Conservation (phyloP, 139 green algal species). For the Chlamydomonas sp. region DNA sequence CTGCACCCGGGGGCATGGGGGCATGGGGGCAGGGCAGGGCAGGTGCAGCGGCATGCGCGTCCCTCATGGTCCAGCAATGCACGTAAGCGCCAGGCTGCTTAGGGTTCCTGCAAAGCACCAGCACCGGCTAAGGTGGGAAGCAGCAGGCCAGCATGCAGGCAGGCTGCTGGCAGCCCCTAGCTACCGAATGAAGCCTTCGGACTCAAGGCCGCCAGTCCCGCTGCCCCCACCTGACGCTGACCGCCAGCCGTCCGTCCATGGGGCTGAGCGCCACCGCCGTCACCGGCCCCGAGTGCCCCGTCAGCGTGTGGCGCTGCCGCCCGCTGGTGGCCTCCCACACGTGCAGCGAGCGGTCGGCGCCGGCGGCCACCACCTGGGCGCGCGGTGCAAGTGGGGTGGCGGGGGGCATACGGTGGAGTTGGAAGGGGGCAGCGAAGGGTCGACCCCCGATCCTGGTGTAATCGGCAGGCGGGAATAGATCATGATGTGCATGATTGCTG, state of each 20-base stretch:
- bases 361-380: slow-evolving; percentile 60
- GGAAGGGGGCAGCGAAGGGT: background rate
- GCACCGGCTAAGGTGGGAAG: too few species aligned
- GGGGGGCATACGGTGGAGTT: background rate
- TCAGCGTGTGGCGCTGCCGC: slow-evolving; percentile 73
- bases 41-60: background rate
- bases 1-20: slow-evolving; percentile 10
- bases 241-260: slow-evolving; percentile 55
- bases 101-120: too few species aligned
- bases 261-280: slow-evolving; percentile 66
- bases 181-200: too few species aligned
- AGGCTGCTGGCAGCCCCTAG: too few species aligned
- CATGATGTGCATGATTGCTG: too few species aligned
- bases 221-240: slow-evolving; percentile 28
- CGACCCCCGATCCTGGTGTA: background rate
- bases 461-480: too few species aligned
- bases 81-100: too few species aligned
- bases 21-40: background rate
- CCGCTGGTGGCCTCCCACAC: slow-evolving; percentile 67
- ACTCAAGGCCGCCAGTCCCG: background rate
- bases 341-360: slow-evolving; percentile 68
- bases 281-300: slow-evolving; percentile 73
- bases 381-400: background rate
- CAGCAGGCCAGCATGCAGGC: too few species aligned
- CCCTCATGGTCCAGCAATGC: background rate